Evolutionary conservation across 139 green algal genomes (phyloP), one percentile per base, ranked within the genome.

Genomic region (Chlamydomonas applanata): DNA sequence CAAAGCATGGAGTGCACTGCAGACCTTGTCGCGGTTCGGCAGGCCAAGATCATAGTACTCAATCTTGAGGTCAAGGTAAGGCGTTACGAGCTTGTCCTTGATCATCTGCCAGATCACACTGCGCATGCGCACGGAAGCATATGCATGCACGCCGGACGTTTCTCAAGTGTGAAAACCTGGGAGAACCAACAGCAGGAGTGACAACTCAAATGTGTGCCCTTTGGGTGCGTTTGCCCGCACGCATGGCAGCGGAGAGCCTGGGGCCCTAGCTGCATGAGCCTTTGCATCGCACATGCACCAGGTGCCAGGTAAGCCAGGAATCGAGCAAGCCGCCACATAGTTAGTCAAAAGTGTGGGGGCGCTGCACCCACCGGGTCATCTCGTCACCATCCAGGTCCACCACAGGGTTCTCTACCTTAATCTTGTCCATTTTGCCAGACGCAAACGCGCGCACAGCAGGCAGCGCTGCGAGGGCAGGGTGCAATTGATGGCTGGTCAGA

Each of bases 311-410:
- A 54, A 54, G 45, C 45, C 13, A 16, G 45, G 45, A 13, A 54
- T 16, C 45, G 16, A 24, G 45, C 45, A 16, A 69, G 22, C 49
- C 16, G 19, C 17, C 17, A 19, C 16, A 59, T 16, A 27, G 57
- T 66, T 66, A 66, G 24, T 33, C 17, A 66, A 66, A 66, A 66
- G 57, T 19, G 14, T 66, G 25, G 11, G 17, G 69, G 25, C 49
- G 20, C 25, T 49, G 40, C 33, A 53, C 72, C 2, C 69, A 91
- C 86, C 91, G 83, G 13, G 93, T 97, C 93, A 97, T 97, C 79
- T 97, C 92, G 70, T 98, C 91, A 25, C 95, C 95, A 86, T 98
- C 95, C 29, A 98, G 85, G 54, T 98, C 95, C 30, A 98, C 94
- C 7, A 98, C 86, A 0, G 94, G 92, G 61, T 97, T 96, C 19